These are phyloP conservation scores for Takashimella koratensis DNA, from an alignment of 1,284 basidiomycete genomes.

Conservation along the genomic window DNA sequence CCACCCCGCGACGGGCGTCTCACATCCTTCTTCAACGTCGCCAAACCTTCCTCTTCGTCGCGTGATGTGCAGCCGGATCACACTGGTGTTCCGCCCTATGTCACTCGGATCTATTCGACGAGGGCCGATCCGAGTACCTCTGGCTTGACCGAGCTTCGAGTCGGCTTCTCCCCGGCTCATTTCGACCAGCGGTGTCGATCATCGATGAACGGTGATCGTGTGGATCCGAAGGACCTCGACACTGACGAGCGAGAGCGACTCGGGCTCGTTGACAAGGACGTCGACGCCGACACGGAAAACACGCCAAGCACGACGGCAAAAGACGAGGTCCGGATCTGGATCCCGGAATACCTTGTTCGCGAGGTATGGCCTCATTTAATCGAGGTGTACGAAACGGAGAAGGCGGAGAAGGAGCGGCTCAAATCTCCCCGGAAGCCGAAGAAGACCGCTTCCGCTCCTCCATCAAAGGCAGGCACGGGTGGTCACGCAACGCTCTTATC, in stretches of 20 bases:
- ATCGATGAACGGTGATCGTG: constrained; percentile 39
- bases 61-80: neutral
- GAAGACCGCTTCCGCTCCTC: neutral
- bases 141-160: constrained; percentile 34
- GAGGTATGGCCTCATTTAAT: constrained; percentile 34
- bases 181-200: constrained; percentile 26
- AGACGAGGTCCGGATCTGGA: constrained; percentile 29
- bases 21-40: neutral
- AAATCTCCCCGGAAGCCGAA: neutral
- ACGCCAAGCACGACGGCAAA: constrained; percentile 3
- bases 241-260: constrained; percentile 11
- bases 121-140: constrained; percentile 31
- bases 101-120: constrained; percentile 32
- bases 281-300: constrained; percentile 1
- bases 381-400: constrained; percentile 21
- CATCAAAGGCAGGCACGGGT: neutral
- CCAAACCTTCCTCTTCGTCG: neutral
- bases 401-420: constrained; percentile 20
- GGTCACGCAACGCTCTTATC: neutral
- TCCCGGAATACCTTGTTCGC: constrained; percentile 31
- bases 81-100: constrained; percentile 12
- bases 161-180: constrained; percentile 26
- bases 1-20: neutral
- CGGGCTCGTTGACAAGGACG: constrained; percentile 26
- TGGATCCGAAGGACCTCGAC: constrained; percentile 25